Evolutionary conservation across 2,329 filamentous ascomycete species (phyloP).

Genomic region (Calonectria pauciramosa): DNA sequence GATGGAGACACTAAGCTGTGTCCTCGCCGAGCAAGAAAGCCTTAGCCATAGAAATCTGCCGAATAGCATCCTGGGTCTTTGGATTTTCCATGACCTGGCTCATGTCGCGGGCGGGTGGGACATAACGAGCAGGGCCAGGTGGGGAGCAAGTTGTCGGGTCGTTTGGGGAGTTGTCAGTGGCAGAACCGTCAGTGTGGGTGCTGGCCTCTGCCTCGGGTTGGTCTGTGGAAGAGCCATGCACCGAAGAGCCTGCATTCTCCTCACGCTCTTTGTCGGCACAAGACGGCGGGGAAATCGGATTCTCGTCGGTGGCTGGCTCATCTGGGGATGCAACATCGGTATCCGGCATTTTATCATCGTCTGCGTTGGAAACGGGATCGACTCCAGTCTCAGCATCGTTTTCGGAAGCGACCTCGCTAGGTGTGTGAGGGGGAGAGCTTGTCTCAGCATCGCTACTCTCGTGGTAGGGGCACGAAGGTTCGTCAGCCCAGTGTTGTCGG

Average conservation of each 20-base stretch:
- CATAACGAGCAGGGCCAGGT: background rate
- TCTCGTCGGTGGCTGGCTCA: background rate
- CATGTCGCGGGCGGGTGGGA: background rate
- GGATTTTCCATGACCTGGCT: background rate
- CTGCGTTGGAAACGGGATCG: background rate
- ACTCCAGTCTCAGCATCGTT: background rate
- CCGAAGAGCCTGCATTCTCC: background rate
- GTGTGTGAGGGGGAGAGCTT: background rate
- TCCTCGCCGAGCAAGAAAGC: background rate
- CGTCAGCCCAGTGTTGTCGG: background rate
- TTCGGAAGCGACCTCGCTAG: background rate
- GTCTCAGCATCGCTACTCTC: background rate
- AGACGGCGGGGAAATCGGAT: no score
- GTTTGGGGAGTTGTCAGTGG: background rate
- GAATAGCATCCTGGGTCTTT: constrained; percentile 2
- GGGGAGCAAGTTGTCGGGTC: background rate
- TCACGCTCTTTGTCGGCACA: background rate
- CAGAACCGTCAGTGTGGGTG: background rate
- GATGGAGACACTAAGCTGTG: background rate
- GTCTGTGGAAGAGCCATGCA: background rate
- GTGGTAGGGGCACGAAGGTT: background rate
- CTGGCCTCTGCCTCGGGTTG: background rate
- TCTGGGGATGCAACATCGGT: background rate
- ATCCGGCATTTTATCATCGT: background rate
- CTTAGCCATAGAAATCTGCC: constrained; percentile 5